phyloP scores from a whole-genome alignment of 2,329 filamentous ascomycete genomes.

The Pseudocercospora cruenta region DNA sequence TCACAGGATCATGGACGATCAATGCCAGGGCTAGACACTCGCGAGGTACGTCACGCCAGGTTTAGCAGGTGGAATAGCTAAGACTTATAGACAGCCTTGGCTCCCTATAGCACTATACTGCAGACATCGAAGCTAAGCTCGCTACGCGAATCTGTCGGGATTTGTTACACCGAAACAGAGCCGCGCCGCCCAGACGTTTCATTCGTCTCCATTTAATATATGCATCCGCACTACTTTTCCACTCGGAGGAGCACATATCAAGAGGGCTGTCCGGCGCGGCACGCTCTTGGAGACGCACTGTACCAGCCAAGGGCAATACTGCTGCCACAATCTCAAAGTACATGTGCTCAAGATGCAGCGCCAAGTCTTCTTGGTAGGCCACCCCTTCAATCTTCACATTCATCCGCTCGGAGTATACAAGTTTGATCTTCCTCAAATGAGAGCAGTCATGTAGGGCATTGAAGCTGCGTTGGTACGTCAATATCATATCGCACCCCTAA shows the following conservation, averaged over 20 bases:
- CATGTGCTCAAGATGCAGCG: not conserved
- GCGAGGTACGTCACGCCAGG: no score
- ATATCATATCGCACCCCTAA: no score
- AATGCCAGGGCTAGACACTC: no score
- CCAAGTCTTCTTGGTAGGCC: not conserved
- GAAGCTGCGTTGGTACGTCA: not conserved
- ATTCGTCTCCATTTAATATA: not conserved
- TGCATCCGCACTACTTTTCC: no score
- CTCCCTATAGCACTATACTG: not conserved
- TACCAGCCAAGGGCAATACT: no score
- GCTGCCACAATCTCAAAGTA: no score
- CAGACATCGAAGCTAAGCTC: not conserved
- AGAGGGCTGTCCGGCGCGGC: no score
- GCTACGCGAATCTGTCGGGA: not conserved
- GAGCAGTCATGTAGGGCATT: not conserved
- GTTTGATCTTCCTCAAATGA: not conserved
- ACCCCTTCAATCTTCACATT: not conserved
- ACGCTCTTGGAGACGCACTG: no score
- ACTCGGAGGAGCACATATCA: no score
- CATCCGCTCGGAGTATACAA: not conserved
- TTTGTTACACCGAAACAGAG: not conserved
- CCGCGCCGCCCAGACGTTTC: not conserved
- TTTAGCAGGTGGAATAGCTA: not conserved
- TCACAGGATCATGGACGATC: no score
- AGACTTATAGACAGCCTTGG: not conserved